Evolutionary conservation across 176 grass and related monocot species (phyloP).

Genomic region (Phoenix roebelenii): DNA sequence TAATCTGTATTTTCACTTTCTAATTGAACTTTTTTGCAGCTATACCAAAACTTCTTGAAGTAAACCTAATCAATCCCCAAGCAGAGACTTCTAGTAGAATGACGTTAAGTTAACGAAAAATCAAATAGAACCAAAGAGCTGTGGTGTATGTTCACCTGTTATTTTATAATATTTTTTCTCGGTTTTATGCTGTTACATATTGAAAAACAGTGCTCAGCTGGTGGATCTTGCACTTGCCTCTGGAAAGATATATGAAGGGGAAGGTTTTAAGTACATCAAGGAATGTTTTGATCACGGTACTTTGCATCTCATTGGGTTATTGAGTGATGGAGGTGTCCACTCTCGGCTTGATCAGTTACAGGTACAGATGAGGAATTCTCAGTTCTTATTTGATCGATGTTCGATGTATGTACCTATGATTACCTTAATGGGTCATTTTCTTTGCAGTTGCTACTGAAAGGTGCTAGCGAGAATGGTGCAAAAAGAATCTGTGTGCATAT

Average conservation of each 20-base stretch:
- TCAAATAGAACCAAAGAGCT: background rate
- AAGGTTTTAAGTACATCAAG: conserved; percentile 91
- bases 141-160: background rate
- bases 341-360: conserved; percentile 94
- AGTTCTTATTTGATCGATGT: too few relatives aligned
- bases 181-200: conserved; percentile 7
- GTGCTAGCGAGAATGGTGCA: conserved; percentile 63
- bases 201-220: conserved; percentile 64
- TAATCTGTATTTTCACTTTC: too few relatives aligned
- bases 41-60: too few relatives aligned
- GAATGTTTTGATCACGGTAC: conserved; percentile 70
- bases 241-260: conserved; percentile 78
- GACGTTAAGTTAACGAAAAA: too few relatives aligned
- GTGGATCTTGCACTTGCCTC: conserved; percentile 82
- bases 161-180: background rate
- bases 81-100: too few relatives aligned
- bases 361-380: conserved; percentile 16
- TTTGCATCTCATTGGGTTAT: conserved; percentile 87
- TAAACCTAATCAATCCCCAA: too few relatives aligned
- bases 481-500: conserved; percentile 95
- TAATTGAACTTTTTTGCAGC: too few relatives aligned
- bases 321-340: conserved; percentile 98
- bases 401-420: too few relatives aligned
- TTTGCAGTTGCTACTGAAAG: conserved; percentile 87
- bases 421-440: conserved; percentile 1